Conservation (phyloP, 2,329 filamentous ascomycete species). For the Cytospora mali region DNA sequence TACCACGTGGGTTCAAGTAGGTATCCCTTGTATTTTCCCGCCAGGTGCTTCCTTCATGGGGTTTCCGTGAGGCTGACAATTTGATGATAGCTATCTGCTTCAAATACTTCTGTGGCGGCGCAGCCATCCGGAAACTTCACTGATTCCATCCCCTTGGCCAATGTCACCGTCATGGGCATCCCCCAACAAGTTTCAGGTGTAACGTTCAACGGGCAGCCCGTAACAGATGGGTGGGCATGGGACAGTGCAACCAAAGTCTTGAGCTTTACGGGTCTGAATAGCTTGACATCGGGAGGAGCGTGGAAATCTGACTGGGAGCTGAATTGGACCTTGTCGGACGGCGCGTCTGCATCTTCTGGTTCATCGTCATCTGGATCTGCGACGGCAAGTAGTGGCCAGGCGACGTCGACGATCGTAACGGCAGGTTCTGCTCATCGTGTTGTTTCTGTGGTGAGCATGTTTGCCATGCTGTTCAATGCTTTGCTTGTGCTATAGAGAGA, state of each 20-base stretch:
- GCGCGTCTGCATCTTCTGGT: background rate
- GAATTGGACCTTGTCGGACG: conserved; percentile 45
- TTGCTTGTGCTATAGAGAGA: conserved; percentile 4
- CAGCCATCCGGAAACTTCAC: conserved; percentile 53
- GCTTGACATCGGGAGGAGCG: conserved; percentile 54
- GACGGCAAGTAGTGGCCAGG: background rate
- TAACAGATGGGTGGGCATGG: conserved; percentile 51
- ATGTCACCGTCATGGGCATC: conserved; percentile 66
- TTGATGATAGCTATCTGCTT: conserved; percentile 44
- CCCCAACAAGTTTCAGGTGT: conserved; percentile 45
- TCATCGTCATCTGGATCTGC: background rate
- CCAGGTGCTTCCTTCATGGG: no score
- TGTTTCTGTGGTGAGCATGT: background rate
- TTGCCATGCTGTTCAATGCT: conserved; percentile 1
- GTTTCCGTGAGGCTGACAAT: conserved; percentile 17
- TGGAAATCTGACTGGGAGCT: conserved; percentile 61
- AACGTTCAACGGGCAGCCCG: conserved; percentile 50
- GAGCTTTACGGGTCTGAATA: conserved; percentile 52
- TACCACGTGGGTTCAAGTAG: conserved; percentile 55
- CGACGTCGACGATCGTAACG: background rate
- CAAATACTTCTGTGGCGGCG: conserved; percentile 49
- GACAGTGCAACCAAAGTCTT: conserved; percentile 51
- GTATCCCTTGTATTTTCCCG: conserved; percentile 25
- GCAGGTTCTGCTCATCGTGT: background rate
- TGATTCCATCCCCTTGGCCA: conserved; percentile 61